Evolutionary conservation across 345 rosid genomes (phyloP).

Genomic region (Populus tremula): DNA sequence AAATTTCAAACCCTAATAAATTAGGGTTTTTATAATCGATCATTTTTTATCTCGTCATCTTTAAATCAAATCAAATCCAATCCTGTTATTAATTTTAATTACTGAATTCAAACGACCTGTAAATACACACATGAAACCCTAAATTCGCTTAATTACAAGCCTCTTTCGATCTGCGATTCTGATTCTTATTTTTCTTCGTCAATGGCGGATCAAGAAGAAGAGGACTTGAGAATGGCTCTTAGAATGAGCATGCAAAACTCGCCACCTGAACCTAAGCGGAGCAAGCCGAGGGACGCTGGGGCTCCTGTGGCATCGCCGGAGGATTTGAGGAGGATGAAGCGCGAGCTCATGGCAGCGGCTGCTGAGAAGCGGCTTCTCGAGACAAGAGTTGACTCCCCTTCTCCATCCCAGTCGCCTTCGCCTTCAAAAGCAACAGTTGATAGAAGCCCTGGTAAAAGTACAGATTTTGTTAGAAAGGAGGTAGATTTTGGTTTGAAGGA

Average conservation of each 20-base stretch:
- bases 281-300: constrained; percentile 70
- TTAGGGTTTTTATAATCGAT: constrained; percentile 2
- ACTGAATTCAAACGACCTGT: neutral
- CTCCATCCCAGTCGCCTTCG: neutral
- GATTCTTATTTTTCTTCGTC: neutral
- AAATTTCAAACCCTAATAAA: constrained; percentile 4
- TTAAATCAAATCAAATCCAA: neutral
- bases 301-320: constrained; percentile 50
- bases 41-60: neutral
- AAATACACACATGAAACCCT: neutral
- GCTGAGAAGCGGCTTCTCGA: constrained; percentile 83
- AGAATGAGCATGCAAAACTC: constrained; percentile 87
- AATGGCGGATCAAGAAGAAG: constrained; percentile 98
- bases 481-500: constrained; percentile 24
- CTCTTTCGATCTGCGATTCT: constrained; percentile 6
- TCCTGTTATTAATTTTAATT: neutral
- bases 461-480: constrained; percentile 26
- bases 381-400: constrained; percentile 21
- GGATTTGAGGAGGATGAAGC: constrained; percentile 61
- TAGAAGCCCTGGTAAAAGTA: constrained; percentile 13
- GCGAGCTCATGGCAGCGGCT: constrained; percentile 97
- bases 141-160: neutral
- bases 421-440: constrained; percentile 14
- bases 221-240: constrained; percentile 79
- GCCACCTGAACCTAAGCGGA: constrained; percentile 92